Evolutionary conservation across 148 eudicot genomes (phyloP).

Genomic region (Camellia japonica): DNA sequence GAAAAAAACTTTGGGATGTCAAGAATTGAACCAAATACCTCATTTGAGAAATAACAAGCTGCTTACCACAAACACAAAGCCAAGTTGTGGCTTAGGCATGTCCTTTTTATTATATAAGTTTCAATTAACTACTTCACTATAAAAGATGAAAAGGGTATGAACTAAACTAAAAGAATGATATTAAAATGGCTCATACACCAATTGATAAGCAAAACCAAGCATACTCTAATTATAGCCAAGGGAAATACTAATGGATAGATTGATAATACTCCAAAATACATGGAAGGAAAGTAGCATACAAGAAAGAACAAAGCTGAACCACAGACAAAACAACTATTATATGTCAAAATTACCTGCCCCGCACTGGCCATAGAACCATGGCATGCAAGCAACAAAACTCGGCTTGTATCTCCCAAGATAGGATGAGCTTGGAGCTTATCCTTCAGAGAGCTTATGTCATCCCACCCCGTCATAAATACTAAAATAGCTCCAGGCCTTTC

Average conservation of each 20-base stretch:
- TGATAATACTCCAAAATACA: background rate
- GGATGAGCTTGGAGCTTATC: conserved; percentile 82
- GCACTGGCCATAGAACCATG: conserved; percentile 97
- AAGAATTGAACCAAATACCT: no score
- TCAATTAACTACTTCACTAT: no score
- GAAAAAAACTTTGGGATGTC: no score
- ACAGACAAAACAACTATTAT: background rate
- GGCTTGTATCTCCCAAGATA: conserved; percentile 66
- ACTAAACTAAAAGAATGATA: background rate
- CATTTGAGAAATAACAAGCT: no score
- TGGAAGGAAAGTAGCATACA: background rate
- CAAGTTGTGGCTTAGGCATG: no score
- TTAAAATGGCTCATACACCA: background rate
- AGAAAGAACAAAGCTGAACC: background rate
- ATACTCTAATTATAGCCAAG: background rate
- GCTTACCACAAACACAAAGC: no score
- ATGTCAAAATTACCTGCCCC: conserved; percentile 65
- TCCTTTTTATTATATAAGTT: no score
- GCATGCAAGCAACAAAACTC: conserved; percentile 85
- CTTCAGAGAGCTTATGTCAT: conserved; percentile 89
- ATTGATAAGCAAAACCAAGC: background rate
- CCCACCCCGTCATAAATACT: conserved; percentile 99
- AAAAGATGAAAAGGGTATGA: background rate
- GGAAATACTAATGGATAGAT: background rate
- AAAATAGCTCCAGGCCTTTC: conserved; percentile 84